Evolutionary conservation across 768 basidiomycete genomes (phyloP).

Genomic region (Termitomyces sp.): DNA sequence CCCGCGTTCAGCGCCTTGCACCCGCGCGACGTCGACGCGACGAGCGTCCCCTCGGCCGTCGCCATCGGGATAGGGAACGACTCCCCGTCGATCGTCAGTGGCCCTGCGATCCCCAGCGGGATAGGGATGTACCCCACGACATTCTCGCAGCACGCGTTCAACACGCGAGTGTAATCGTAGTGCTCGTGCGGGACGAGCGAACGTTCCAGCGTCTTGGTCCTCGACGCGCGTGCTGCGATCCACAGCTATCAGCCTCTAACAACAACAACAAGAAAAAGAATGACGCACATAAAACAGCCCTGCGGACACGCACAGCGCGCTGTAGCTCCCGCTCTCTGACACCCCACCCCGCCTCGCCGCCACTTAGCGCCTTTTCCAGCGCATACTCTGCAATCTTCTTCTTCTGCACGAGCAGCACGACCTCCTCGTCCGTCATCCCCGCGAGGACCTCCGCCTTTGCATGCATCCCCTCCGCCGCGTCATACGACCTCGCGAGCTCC

Average conservation of each 20-base stretch:
- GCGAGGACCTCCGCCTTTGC: conserved; percentile 35
- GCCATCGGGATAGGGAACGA: conserved; percentile 95
- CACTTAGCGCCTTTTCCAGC: conserved; percentile 86
- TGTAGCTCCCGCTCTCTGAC: conserved; percentile 46
- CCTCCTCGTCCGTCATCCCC: conserved; percentile 84
- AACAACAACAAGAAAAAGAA: not conserved
- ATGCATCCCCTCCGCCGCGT: conserved; percentile 58
- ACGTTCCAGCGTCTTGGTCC: conserved; percentile 75
- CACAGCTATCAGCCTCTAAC: not conserved
- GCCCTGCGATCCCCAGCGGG: conserved; percentile 95
- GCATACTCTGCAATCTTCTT: conserved; percentile 96
- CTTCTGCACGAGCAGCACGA: conserved; percentile 80
- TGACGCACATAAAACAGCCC: conserved; percentile 85
- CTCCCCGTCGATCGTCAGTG: conserved; percentile 83
- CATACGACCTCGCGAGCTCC: conserved; percentile 77
- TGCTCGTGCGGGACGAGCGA: conserved; percentile 77
- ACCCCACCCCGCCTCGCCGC: conserved; percentile 39
- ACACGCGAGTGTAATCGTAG: conserved; percentile 92
- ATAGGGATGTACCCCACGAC: conserved; percentile 96
- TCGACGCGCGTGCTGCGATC: conserved; percentile 75
- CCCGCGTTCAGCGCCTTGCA: conserved; percentile 97
- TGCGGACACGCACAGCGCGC: conserved; percentile 79
- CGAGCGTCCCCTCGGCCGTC: conserved; percentile 98
- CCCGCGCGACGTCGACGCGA: conserved; percentile 94
- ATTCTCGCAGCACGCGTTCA: conserved; percentile 98